Evolutionary conservation across 345 rosid species (phyloP).

Genomic region (Ailanthus altissimus): DNA sequence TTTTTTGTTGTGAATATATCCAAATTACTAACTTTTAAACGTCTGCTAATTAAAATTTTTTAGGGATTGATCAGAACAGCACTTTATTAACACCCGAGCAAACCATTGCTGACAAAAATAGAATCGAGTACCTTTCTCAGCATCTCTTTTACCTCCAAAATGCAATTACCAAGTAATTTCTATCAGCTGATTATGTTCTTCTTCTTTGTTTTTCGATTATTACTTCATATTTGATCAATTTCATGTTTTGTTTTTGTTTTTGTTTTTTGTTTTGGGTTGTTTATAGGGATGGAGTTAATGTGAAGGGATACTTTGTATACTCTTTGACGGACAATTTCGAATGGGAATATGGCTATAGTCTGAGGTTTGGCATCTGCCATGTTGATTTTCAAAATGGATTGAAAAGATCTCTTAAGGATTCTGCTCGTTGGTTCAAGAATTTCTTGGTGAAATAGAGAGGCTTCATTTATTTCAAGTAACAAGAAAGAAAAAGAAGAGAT

Average conservation of each 20-base stretch:
- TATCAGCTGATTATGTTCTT: no score
- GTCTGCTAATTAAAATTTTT: no score
- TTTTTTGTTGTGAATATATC: no score
- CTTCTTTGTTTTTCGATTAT: no score
- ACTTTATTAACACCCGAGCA: not conserved
- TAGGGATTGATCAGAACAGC: not conserved
- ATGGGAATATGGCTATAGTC: not conserved
- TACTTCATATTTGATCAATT: no score
- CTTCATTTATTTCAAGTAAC: no score
- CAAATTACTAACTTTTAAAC: no score
- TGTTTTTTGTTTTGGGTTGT: not conserved
- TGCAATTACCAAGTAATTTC: not conserved
- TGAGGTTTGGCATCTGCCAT: conserved; percentile 3
- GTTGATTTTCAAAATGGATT: conserved; percentile 16
- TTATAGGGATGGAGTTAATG: conserved; percentile 15
- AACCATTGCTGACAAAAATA: not conserved
- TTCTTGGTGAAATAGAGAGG: not conserved
- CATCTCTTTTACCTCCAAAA: conserved; percentile 3
- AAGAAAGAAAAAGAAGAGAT: no score
- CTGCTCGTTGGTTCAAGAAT: conserved; percentile 16
- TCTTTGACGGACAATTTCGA: conserved; percentile 22
- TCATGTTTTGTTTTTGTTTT: not conserved
- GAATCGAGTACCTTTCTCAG: not conserved
- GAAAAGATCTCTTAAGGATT: not conserved
- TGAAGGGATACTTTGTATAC: conserved; percentile 23